phyloP scores from a whole-genome alignment of 805 yeast species.

The Cyberlindnera sargentensis region DNA sequence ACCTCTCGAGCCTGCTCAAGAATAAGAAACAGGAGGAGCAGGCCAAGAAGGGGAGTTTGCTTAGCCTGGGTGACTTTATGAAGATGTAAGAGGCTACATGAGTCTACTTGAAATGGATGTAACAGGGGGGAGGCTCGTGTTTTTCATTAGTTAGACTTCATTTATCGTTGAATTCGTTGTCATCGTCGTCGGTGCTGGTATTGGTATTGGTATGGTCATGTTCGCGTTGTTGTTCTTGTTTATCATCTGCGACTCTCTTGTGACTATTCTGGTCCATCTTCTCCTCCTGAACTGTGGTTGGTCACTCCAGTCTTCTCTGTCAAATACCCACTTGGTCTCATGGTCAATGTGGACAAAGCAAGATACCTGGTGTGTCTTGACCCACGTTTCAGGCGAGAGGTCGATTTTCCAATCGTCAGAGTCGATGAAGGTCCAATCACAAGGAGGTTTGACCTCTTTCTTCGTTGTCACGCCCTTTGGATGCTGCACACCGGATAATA shows the following conservation, averaged over 20 bases:
- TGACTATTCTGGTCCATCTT: conserved; percentile 51
- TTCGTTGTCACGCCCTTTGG: background rate
- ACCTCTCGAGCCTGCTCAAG: conserved; percentile 34
- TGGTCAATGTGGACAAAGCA: conserved; percentile 53
- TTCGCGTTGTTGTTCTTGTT: background rate
- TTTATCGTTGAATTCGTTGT: background rate
- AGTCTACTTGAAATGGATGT: too few species aligned
- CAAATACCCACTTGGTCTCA: conserved; percentile 86
- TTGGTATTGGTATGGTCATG: background rate
- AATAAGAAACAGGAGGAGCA: conserved; percentile 33
- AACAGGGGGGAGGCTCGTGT: too few species aligned
- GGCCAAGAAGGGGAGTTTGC: conserved; percentile 24
- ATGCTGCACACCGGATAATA: background rate
- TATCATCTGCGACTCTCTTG: conserved; percentile 16
- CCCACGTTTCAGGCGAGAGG: conserved; percentile 60
- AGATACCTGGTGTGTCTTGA: conserved; percentile 36
- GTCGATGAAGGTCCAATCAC: conserved; percentile 45
- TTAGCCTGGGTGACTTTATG: conserved; percentile 48
- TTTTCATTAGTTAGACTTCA: background rate
- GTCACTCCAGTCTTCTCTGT: conserved; percentile 27
- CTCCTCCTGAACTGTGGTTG: conserved; percentile 46
- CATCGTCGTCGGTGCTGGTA: background rate
- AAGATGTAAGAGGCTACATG: conserved; percentile 9
- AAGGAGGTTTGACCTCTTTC: conserved; percentile 44
- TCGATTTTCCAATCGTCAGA: conserved; percentile 58